Evolutionary conservation across 352 stramenopile genomes (phyloP), one percentile per base, ranked within the genome.

Genomic region (Ochromonadaceae sp.): DNA sequence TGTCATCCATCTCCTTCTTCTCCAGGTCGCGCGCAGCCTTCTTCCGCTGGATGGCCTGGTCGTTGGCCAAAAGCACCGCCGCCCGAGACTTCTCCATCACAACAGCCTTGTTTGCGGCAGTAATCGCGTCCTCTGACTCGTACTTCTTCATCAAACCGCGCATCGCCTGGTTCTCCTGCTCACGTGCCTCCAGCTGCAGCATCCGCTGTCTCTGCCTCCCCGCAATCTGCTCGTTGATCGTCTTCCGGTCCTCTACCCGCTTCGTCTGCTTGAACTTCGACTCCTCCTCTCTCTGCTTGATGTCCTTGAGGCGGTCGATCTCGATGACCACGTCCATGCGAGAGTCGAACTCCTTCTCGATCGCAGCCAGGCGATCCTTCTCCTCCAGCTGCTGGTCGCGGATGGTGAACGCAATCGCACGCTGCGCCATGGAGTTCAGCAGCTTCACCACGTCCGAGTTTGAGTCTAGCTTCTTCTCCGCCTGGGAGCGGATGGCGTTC

Each of bases 261-360:
- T 83, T 83, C 28, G 69, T 55, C 22, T 72, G 55, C 65, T 82
- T 81, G 22, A 67, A 35, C 28, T 63, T 61, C 30, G 94, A 85
- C 31, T 89, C 72, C 28, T 80, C 74, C 66, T 95, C 87, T 59
- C 91, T 83, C 32, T 74, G 70, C 66, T 93, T 86, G 1, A 96
- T 75, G 20, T 90, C 86, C 63, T 90, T 79, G 17, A 96, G 76
- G 0, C 88, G 81, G 71, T 94, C 82, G 44, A 95, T 83, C 71
- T 95, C 87, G 87, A 95, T 96, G 44, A 90, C 75, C 44, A 92
- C 73, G 56, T 95, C 91, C 82, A 95, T 91, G 55, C 90, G 84
- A 22, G 87, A 78, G 52, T 96, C 86, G 74, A 95, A 93, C 66
- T 91, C 75, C 31, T 83, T 73, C 30, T 90, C 80, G 28, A 69